A percentile compares a stretch with the other conserved stretches of the same genome.
These are phyloP conservation scores for Cnidoscolus chayamansa DNA, from an alignment of 441 rosid genomes.

Conservation along the genomic window DNA sequence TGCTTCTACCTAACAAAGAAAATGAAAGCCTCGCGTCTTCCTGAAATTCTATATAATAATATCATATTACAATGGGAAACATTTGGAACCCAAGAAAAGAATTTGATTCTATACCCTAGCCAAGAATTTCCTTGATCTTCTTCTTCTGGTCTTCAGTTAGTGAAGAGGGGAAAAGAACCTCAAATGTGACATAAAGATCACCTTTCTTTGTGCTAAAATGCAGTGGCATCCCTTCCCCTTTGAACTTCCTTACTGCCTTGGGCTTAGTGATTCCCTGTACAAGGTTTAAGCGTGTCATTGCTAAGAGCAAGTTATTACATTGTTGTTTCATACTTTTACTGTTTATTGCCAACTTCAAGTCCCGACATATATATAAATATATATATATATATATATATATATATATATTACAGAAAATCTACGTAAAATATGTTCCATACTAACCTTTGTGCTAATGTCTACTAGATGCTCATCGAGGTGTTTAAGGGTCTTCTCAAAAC, in stretches of 20 bases:
- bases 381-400: too few species aligned
- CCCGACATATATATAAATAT: too few species aligned
- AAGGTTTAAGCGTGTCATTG: neutral
- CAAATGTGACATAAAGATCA: constrained; percentile 73
- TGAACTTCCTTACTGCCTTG: constrained; percentile 77
- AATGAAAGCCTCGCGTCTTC: constrained; percentile 24
- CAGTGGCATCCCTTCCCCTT: constrained; percentile 97
- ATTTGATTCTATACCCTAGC: constrained; percentile 33
- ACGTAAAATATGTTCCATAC: neutral
- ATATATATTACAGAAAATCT: neutral
- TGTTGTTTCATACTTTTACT: neutral
- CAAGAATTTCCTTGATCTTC: constrained; percentile 70
- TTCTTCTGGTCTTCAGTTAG: constrained; percentile 79
- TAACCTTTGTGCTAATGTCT: constrained; percentile 76
- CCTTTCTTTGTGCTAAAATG: constrained; percentile 83
- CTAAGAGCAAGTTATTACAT: neutral
- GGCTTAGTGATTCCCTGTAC: constrained; percentile 84
- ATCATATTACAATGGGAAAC: constrained; percentile 34
- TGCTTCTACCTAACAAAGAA: constrained; percentile 9
- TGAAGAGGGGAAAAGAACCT: constrained; percentile 80
- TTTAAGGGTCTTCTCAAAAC: constrained; percentile 82
- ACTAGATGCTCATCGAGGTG: constrained; percentile 92
- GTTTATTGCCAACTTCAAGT: neutral
- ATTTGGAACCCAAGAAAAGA: constrained; percentile 24
- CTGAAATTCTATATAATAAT: constrained; percentile 28